Percentiles rank a stretch among this genome's conserved stretches.
phyloP scores from a whole-genome alignment of 2,329 filamentous ascomycete genomes.

The Trichoderma sp. region DNA sequence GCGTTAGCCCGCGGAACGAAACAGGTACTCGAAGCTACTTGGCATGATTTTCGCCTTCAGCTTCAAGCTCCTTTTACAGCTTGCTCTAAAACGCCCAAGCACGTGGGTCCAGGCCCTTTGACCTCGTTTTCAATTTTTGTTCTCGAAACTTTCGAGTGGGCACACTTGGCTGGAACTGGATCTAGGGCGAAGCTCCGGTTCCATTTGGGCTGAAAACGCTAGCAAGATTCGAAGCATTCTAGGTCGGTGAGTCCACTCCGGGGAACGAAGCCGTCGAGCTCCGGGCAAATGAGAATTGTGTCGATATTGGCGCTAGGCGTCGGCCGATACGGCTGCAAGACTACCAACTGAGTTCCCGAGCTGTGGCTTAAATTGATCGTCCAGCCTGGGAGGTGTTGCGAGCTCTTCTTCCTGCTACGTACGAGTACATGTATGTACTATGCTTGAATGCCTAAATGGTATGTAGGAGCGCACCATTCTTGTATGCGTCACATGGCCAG shows the following conservation, averaged over 20 bases:
- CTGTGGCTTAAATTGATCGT: conserved; percentile 10
- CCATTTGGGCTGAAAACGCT: conserved; percentile 12
- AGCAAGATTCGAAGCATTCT: conserved; percentile 10
- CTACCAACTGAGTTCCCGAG: background rate
- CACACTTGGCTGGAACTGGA: conserved; percentile 6
- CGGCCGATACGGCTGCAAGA: conserved; percentile 10
- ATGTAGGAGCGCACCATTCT: background rate
- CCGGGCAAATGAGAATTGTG: conserved; percentile 17
- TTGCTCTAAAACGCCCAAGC: background rate
- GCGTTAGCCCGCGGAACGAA: background rate
- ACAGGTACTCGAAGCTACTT: background rate
- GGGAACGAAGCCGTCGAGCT: conserved; percentile 13
- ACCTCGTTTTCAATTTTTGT: background rate
- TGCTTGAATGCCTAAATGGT: conserved; percentile 3
- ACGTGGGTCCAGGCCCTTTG: background rate
- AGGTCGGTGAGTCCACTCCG: conserved; percentile 8
- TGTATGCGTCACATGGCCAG: conserved; percentile 4
- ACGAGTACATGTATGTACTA: background rate
- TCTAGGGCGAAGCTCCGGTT: conserved; percentile 4
- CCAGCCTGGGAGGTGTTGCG: background rate
- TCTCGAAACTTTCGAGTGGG: conserved; percentile 15
- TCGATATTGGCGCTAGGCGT: conserved; percentile 16
- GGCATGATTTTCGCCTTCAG: background rate
- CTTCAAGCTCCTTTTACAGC: background rate
- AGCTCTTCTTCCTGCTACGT: background rate